Evolutionary conservation across 2,329 filamentous ascomycete genomes (phyloP), one percentile per base, ranked within the genome.

Genomic region (Pyrenophora tritici-repentis): DNA sequence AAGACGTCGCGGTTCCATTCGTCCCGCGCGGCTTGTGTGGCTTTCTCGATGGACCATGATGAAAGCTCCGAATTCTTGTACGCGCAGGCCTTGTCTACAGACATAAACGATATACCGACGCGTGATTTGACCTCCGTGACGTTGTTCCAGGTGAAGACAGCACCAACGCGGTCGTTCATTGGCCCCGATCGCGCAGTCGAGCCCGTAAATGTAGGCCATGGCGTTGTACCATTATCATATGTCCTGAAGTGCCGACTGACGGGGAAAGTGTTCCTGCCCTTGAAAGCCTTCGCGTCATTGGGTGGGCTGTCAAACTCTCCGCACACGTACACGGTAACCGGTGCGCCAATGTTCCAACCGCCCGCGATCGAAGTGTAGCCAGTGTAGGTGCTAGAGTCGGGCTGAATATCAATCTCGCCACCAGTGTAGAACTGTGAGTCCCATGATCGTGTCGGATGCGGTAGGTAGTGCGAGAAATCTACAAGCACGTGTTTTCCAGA

Each of bases 1-100:
- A 89, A 76, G 2, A 88, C 82, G 32, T 79, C 74, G 2, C 70
- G 68, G 44, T 80, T 80, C 78, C 78, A 81, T 35, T 75, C 65
- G 2, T 73, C 62, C 18, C 75, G 71, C n/a, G 78, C 75, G 6
- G 71, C 65, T 32, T 71, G 63, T 1, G 76, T 67, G 2, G 75
- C 75, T 6, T 70, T 63, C 35, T 79, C 70, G 5, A 79, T 66
- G 20, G 75, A 71, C 70, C 76, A 78, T 1, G 67, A 61, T 0
- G 75, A 68, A 3, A 82, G 73, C 53, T 82, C 78, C 8, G 70
- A 50, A 13, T 78, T 66, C 17, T 78, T 74, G 60, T 79, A 80
- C n/a, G 68, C 63, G 44, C 80, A 82, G 2, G 80, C 80, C 56
- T 80, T 78, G 7, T 67, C 62, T 1, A 71, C 63, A 0, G 69